Evolutionary conservation across 2,329 filamentous ascomycete species (phyloP).

Genomic region (Aspergillus glaucus): DNA sequence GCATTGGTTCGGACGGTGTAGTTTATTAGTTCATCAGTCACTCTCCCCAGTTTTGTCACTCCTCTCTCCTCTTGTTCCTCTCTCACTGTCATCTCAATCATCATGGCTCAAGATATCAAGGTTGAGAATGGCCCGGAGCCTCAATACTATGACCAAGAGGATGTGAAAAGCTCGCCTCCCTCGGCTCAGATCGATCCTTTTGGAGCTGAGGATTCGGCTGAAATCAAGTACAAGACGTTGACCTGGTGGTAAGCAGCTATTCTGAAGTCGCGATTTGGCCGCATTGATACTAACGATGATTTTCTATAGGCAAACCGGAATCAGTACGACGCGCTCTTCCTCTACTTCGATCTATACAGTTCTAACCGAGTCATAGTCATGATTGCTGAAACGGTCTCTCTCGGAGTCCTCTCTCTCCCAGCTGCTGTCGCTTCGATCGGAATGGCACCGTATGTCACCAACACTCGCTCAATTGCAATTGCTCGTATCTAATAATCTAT

Average conservation of each 20-base stretch:
- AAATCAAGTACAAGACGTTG: slow-evolving; percentile 1
- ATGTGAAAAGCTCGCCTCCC: neutral
- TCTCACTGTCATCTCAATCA: neutral
- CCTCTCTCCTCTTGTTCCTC: neutral
- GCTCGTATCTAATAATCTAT: neutral
- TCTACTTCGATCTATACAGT: neutral
- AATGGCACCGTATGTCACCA: slow-evolving; percentile 37
- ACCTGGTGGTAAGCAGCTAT: neutral
- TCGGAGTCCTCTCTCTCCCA: slow-evolving; percentile 51
- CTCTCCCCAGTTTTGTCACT: neutral
- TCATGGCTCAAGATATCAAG: neutral
- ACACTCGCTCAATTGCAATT: neutral
- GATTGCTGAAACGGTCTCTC: slow-evolving; percentile 32
- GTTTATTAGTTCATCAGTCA: no score
- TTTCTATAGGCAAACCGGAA: neutral
- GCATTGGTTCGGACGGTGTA: no score
- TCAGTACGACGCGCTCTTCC: neutral
- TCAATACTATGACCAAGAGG: neutral
- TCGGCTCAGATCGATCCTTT: neutral
- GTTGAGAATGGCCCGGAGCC: neutral
- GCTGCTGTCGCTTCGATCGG: slow-evolving; percentile 46
- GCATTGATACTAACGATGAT: neutral
- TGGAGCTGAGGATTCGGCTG: neutral
- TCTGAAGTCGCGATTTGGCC: neutral
- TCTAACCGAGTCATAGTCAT: slow-evolving; percentile 6